These are phyloP conservation scores for Zymoseptoria pseudotritici DNA, from an alignment of 2,329 filamentous ascomycete genomes.

Conservation along the genomic window DNA sequence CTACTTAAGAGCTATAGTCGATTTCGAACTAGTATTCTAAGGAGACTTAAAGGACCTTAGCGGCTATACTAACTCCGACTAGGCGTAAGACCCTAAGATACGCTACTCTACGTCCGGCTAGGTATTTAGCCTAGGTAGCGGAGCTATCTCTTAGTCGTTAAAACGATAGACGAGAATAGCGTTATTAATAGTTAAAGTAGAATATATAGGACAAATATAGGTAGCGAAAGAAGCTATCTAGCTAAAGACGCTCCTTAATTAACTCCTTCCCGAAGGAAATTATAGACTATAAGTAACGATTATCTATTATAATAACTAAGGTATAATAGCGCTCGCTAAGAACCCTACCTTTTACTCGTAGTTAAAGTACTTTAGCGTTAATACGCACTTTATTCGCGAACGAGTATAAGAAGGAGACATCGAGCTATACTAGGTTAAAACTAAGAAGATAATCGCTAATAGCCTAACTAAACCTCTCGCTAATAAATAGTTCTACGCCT, in stretches of 20 bases:
- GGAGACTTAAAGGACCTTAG: constrained; percentile 5
- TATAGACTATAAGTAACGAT: constrained; percentile 3
- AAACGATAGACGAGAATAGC: constrained; percentile 17
- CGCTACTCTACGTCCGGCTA: constrained; percentile 19
- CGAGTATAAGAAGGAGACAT: constrained; percentile 1
- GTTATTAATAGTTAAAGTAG: constrained; percentile 18
- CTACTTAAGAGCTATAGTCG: not conserved
- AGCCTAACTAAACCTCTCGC: not conserved
- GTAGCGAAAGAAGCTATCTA: constrained; percentile 20
- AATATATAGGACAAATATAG: constrained; percentile 16
- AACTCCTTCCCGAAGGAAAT: not conserved
- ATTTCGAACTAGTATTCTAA: constrained; percentile 7
- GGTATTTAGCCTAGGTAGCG: constrained; percentile 1
- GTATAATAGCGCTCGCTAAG: constrained; percentile 2
- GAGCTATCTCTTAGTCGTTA: constrained; percentile 10
- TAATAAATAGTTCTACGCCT: not conserved
- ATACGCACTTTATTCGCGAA: constrained; percentile 1
- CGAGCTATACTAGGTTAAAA: constrained; percentile 1
- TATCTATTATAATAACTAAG: constrained; percentile 6
- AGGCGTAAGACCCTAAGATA: constrained; percentile 11
- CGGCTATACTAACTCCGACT: constrained; percentile 21
- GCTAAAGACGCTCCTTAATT: constrained; percentile 4
- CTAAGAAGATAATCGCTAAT: too few species aligned
- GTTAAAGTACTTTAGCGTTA: not conserved
- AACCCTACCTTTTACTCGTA: not conserved